phyloP scores from a whole-genome alignment of 1,284 basidiomycete genomes.

The Flammula alnicola region DNA sequence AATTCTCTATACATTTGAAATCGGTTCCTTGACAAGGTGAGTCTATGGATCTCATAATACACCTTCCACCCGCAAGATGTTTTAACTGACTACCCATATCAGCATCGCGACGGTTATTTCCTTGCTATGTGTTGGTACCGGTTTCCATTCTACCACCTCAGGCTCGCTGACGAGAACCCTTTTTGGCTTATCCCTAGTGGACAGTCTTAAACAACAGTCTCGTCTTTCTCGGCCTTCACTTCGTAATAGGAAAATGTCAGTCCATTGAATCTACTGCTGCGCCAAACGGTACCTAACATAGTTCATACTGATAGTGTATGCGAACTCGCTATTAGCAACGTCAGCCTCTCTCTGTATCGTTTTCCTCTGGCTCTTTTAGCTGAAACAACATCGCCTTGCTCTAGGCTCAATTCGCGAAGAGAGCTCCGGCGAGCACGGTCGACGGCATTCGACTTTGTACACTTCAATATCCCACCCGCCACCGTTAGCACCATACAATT shows the following conservation, averaged over 20 bases:
- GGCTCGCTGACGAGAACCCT: background rate
- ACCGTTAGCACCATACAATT: conserved; percentile 15
- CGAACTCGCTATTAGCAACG: conserved; percentile 46
- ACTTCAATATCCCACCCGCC: conserved; percentile 17
- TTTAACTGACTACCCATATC: background rate
- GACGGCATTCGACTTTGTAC: conserved; percentile 19
- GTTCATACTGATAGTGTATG: conserved; percentile 39
- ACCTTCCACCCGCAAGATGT: background rate
- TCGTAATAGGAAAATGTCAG: conserved; percentile 53
- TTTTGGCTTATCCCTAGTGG: conserved; percentile 13
- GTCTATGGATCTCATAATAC: conserved; percentile 13
- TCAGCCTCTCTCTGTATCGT: conserved; percentile 3
- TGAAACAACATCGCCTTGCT: background rate
- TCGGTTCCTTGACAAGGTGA: conserved; percentile 54
- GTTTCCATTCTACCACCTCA: background rate
- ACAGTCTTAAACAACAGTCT: conserved; percentile 39
- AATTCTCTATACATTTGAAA: conserved; percentile 57
- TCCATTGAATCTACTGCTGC: conserved; percentile 2
- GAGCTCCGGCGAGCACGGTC: conserved; percentile 21
- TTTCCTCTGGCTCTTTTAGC: background rate
- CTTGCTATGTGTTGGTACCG: conserved; percentile 50
- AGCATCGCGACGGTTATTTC: conserved; percentile 51
- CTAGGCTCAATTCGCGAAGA: conserved; percentile 21
- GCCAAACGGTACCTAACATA: background rate
- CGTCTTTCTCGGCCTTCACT: conserved; percentile 55